These are phyloP conservation scores for Parastagonospora nodorum DNA, from an alignment of 2,329 filamentous ascomycete genomes.

Conservation along the genomic window DNA sequence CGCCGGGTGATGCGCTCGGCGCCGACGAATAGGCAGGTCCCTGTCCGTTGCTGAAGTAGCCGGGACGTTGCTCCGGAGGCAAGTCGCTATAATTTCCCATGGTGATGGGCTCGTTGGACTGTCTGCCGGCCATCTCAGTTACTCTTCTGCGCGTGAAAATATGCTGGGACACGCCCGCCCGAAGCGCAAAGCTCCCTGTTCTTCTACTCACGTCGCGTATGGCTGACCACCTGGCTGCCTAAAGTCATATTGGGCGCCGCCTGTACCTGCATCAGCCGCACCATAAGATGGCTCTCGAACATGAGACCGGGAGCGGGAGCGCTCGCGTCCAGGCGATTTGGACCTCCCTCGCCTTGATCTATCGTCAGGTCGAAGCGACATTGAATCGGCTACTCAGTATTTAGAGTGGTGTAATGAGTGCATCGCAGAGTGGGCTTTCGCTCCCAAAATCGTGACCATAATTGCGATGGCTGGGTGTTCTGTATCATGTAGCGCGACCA, in stretches of 20 bases:
- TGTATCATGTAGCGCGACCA: conserved; percentile 11
- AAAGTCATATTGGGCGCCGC: conserved; percentile 48
- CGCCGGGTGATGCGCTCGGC: conserved; percentile 14
- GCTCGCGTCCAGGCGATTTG: conserved; percentile 48
- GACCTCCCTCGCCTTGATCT: conserved; percentile 48
- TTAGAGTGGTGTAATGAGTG: not conserved
- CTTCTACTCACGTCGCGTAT: conserved; percentile 41
- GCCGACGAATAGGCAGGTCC: conserved; percentile 22
- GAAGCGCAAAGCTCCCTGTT: not conserved
- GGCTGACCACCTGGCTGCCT: conserved; percentile 44
- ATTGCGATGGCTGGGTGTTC: conserved; percentile 25
- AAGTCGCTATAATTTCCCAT: conserved; percentile 53
- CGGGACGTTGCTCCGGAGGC: conserved; percentile 51
- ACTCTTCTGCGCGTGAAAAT: conserved; percentile 5
- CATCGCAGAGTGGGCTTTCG: not conserved
- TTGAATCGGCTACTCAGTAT: conserved; percentile 15
- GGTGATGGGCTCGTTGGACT: conserved; percentile 41
- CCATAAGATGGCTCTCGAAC: conserved; percentile 39
- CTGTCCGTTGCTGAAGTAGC: conserved; percentile 38
- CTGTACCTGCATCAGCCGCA: conserved; percentile 32
- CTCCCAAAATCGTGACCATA: conserved; percentile 1
- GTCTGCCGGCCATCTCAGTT: conserved; percentile 42
- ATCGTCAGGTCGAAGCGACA: conserved; percentile 51
- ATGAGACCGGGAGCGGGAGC: conserved; percentile 49
- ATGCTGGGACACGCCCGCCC: not conserved